Conservation (phyloP, 1,284 basidiomycete genomes). For the Austropuccinia psidii region DNA sequence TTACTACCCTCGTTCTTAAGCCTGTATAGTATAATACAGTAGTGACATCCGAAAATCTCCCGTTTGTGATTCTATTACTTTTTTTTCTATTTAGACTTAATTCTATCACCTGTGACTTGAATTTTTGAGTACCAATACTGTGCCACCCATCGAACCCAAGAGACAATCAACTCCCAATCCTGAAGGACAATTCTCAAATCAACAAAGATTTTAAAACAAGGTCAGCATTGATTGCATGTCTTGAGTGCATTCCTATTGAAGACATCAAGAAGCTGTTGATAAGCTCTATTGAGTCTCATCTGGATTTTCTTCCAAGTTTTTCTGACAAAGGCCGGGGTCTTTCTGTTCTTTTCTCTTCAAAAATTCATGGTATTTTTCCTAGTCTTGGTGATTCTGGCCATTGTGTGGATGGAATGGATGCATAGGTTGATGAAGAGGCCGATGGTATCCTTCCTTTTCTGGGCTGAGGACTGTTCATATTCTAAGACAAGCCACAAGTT, state of each 20-base stretch:
- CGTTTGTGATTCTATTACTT: too few species aligned
- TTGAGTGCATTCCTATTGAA: conserved; percentile 28
- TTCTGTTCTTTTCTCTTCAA: background rate
- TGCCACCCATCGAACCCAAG: background rate
- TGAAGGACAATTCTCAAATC: too few species aligned
- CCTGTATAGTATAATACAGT: too few species aligned
- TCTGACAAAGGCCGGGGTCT: too few species aligned
- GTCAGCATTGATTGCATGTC: conserved; percentile 20
- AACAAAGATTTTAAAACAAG: too few species aligned
- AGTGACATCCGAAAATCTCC: too few species aligned
- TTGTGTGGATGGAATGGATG: background rate
- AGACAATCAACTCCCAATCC: too few species aligned
- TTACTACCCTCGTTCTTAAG: too few species aligned
- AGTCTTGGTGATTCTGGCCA: background rate
- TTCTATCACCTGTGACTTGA: too few species aligned
- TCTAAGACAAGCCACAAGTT: too few species aligned
- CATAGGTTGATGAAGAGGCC: background rate
- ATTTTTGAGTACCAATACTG: conserved; percentile 3
- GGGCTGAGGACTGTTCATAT: background rate
- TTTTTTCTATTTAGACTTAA: too few species aligned
- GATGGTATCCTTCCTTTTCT: background rate
- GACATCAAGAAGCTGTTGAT: conserved; percentile 12
- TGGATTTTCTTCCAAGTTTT: background rate
- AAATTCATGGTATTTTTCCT: background rate
- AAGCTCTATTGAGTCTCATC: background rate